Base-by-base conservation (phyloP, 768 basidiomycete species). In the Dendrothele bispora region DNA sequence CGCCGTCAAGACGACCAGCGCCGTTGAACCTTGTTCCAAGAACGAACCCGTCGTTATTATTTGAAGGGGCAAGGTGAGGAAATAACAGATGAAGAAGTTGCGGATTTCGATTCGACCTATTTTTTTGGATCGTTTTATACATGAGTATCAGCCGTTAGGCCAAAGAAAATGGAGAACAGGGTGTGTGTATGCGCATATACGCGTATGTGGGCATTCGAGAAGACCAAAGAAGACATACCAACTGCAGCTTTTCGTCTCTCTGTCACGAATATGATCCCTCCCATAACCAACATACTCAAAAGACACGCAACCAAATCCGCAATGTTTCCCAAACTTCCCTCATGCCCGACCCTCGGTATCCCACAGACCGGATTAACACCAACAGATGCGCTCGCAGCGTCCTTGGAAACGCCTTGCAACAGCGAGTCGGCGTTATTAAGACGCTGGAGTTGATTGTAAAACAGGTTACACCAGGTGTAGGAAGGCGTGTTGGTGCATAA, bases 401-500 rank as follows among this genome's bases (percentile, higher is more conserved):
- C 54, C 21, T 68, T 63, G 50, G 77, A 83, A 47, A 64, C 43
- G 32, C 71, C 79, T 43, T 49, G 61, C 59, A 72, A 21, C 6
- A 61, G 54, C 53, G 10, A 36, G 37, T 48, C 48, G 54, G 61
- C 39, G 71, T 63, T 59, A 45, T 56, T 44, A 48, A 52, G 50
- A 40, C 57, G 43, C 58, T 70, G 55, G n/a, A 47, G 46, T 39
- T 95, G 91, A 49, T 80, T 79, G 70, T 93, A 93, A 70, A 95
- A 95, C 56, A 97, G 84, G 63, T 97, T 97, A 70, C 95, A 98
- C 82, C 91, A 89, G 0, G 94, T 82, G 61, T 95, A 88, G 39
- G 86, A 88, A 3, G 91, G 89, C 5, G 79, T 78, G 37, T 79
- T 66, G 29, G 72, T 69, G 65, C 91, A 92, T 40, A 88, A 70